Evolutionary conservation across 169 alveolate genomes (phyloP).

Genomic region (Plasmodium cynomolgi): DNA sequence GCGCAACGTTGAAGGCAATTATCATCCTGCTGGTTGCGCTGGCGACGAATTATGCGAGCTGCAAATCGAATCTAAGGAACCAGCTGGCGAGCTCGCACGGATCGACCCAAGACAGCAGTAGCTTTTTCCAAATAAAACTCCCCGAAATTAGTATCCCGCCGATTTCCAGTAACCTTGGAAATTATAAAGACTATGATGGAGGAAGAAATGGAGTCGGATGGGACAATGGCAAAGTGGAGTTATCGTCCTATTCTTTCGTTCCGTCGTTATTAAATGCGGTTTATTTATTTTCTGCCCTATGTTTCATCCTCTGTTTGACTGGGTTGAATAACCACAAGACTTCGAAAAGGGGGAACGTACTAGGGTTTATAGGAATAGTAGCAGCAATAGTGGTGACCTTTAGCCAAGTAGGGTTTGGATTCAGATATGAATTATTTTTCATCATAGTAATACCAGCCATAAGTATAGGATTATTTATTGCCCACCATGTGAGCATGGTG

Average conservation of each 20-base stretch:
- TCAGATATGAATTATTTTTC: slow-evolving; percentile 76
- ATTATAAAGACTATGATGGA: slow-evolving; percentile 21
- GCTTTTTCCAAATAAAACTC: slow-evolving; percentile 50
- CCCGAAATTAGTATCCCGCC: slow-evolving; percentile 41
- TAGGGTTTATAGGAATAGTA: slow-evolving; percentile 89
- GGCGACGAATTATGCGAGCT: not conserved
- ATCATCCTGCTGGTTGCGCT: not conserved
- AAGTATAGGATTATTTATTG: slow-evolving; percentile 77
- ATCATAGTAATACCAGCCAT: slow-evolving; percentile 75
- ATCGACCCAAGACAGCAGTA: not conserved
- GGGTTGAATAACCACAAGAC: slow-evolving; percentile 89
- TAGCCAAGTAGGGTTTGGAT: slow-evolving; percentile 75
- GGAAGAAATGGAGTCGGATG: not conserved
- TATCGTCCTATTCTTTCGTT: slow-evolving; percentile 47
- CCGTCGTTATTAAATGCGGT: slow-evolving; percentile 75
- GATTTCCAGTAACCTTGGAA: not conserved
- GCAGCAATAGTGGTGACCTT: slow-evolving; percentile 88
- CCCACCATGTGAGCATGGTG: slow-evolving; percentile 87
- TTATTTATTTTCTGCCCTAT: slow-evolving; percentile 71
- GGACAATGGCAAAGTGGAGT: slow-evolving; percentile 18
- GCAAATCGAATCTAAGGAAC: slow-evolving; percentile 54
- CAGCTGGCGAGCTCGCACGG: not conserved
- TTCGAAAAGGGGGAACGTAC: slow-evolving; percentile 89
- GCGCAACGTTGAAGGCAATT: not conserved
- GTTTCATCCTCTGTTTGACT: slow-evolving; percentile 83